These are phyloP conservation scores for Zygoascus biomembranicola DNA, from an alignment of 805 yeast genomes.

Conservation along the genomic window DNA sequence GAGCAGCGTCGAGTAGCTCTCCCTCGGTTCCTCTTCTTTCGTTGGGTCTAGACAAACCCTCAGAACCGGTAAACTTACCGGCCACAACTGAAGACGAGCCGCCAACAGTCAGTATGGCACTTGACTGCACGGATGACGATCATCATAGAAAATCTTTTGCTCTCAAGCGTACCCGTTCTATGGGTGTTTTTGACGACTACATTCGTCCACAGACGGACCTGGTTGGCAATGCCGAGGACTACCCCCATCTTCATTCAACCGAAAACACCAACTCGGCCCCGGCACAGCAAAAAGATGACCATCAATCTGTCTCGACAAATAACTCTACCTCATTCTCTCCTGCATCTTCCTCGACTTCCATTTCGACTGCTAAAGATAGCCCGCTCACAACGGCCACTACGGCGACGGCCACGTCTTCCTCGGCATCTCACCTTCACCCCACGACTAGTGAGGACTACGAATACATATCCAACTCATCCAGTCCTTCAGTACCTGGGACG, in stretches of 20 bases:
- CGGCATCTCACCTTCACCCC: neutral
- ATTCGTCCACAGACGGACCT: slow-evolving; percentile 23
- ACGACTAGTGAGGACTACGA: slow-evolving; percentile 9
- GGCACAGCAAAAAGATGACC: neutral
- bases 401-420: neutral
- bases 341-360: neutral
- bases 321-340: neutral
- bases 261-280: neutral
- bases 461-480: slow-evolving; percentile 1
- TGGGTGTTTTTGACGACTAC: slow-evolving; percentile 71
- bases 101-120: slow-evolving; percentile 49
- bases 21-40: slow-evolving; percentile 6
- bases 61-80: neutral
- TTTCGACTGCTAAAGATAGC: neutral
- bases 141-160: slow-evolving; percentile 64
- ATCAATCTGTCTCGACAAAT: neutral
- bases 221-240: slow-evolving; percentile 20
- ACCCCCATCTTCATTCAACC: slow-evolving; percentile 15
- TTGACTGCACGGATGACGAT: slow-evolving; percentile 54
- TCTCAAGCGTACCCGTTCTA: slow-evolving; percentile 71
- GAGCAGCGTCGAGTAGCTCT: neutral
- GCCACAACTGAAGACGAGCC: neutral
- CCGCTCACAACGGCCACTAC: neutral
- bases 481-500: slow-evolving; percentile 18
- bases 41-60: neutral